phyloP scores from a whole-genome alignment of 192 early-diverging fungal species.

The Chytriomyces sp. region DNA sequence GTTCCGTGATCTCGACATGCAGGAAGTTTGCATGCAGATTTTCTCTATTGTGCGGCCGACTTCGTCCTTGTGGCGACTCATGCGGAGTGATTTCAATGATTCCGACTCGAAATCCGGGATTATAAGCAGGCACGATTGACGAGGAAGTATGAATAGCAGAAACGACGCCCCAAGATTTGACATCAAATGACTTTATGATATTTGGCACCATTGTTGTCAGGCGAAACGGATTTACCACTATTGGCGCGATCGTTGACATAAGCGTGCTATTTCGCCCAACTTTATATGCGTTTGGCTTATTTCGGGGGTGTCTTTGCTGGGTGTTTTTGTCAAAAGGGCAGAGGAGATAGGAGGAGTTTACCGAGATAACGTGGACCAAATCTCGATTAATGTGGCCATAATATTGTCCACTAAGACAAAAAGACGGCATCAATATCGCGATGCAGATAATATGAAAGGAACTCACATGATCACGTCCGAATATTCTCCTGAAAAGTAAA shows the following conservation, averaged over 20 bases:
- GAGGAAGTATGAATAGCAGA: slow-evolving; percentile 36
- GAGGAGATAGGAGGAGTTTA: not conserved
- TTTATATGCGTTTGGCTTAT: not conserved
- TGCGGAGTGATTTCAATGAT: slow-evolving; percentile 26
- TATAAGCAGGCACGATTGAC: slow-evolving; percentile 52
- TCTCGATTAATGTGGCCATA: slow-evolving; percentile 58
- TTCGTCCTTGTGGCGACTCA: not conserved
- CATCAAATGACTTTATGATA: slow-evolving; percentile 21
- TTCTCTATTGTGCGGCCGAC: not conserved
- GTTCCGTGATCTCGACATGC: slow-evolving; percentile 6
- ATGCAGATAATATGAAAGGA: not conserved
- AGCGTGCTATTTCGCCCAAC: not conserved
- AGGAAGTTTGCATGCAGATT: not conserved
- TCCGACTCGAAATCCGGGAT: slow-evolving; percentile 46
- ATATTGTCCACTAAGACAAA: slow-evolving; percentile 24
- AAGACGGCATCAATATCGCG: not conserved
- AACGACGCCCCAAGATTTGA: slow-evolving; percentile 25
- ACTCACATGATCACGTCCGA: slow-evolving; percentile 47
- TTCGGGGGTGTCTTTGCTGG: not conserved
- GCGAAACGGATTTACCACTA: slow-evolving; percentile 31
- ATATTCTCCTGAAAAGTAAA: slow-evolving; percentile 47
- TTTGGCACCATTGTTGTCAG: slow-evolving; percentile 36
- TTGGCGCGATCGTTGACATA: not conserved
- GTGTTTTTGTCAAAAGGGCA: not conserved
- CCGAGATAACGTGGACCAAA: slow-evolving; percentile 32